phyloP scores from a whole-genome alignment of 2,329 filamentous ascomycete species.

The Harringtonia lauricola region DNA sequence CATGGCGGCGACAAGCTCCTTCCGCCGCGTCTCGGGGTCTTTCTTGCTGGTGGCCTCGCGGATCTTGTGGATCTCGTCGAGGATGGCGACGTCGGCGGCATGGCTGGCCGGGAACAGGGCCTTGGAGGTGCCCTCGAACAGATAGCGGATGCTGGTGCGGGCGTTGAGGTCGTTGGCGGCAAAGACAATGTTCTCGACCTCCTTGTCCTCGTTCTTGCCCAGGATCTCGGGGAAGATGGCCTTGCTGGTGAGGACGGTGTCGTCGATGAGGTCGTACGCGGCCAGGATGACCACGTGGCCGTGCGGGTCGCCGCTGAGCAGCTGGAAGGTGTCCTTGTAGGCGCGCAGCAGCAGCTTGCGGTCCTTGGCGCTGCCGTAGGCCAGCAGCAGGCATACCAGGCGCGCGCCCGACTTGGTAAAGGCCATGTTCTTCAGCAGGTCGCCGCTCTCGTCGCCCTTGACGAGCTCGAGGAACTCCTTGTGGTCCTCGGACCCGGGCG shows the following conservation, averaged over 20 bases:
- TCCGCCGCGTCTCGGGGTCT: constrained; percentile 62
- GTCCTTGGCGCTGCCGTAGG: constrained; percentile 83
- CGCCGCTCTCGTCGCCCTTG: constrained; percentile 83
- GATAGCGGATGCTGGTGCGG: constrained; percentile 63
- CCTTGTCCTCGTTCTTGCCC: constrained; percentile 54
- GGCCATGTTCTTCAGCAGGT: constrained; percentile 87
- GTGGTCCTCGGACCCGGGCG: constrained; percentile 67
- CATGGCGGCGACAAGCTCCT: constrained; percentile 64
- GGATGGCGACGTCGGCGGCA: constrained; percentile 54
- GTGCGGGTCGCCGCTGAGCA: constrained; percentile 70
- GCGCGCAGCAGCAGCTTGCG: constrained; percentile 75
- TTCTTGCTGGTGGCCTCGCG: constrained; percentile 87
- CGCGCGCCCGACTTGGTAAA: constrained; percentile 86
- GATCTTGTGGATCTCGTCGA: constrained; percentile 69
- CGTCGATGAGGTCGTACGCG: constrained; percentile 85
- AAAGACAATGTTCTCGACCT: constrained; percentile 52
- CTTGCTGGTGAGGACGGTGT: constrained; percentile 81
- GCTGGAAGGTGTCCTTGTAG: constrained; percentile 80
- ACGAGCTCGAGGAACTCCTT: constrained; percentile 82
- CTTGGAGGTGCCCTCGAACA: constrained; percentile 59
- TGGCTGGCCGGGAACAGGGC: constrained; percentile 51
- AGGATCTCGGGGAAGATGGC: constrained; percentile 79
- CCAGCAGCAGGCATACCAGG: constrained; percentile 70
- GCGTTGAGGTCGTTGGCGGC: constrained; percentile 55
- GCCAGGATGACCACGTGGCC: constrained; percentile 75